phyloP scores from a whole-genome alignment of 2,329 filamentous ascomycete species.

The Corynespora cassiicola region DNA sequence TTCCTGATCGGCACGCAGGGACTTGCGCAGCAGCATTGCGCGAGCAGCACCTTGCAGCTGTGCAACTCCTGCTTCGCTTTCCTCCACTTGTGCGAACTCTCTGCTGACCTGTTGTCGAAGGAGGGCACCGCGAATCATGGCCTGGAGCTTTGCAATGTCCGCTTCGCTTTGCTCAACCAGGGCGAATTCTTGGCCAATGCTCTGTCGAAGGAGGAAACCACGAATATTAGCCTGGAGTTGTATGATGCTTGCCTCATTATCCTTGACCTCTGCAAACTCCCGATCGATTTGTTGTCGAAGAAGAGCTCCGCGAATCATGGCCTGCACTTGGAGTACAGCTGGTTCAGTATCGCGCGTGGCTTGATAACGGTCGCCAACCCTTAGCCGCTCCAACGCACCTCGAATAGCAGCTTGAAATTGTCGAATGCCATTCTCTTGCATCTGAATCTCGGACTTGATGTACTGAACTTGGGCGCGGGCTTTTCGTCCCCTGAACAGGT shows the following conservation, averaged over 20 bases:
- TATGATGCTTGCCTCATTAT: constrained; percentile 59
- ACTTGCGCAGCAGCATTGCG: constrained; percentile 49
- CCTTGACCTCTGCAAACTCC: constrained; percentile 37
- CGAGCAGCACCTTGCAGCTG: constrained; percentile 50
- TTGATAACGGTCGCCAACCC: constrained; percentile 61
- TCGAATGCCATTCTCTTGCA: constrained; percentile 53
- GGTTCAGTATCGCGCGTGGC: constrained; percentile 69
- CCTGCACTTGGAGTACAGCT: constrained; percentile 60
- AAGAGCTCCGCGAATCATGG: constrained; percentile 70
- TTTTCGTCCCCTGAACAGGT: constrained; percentile 73
- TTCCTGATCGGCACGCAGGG: constrained; percentile 41
- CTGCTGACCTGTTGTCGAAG: constrained; percentile 59
- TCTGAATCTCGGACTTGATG: constrained; percentile 55
- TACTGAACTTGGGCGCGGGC: constrained; percentile 53
- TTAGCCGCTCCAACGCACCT: constrained; percentile 52
- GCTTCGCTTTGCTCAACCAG: too few species aligned
- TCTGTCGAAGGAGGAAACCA: constrained; percentile 43
- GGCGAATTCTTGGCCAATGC: constrained; percentile 36
- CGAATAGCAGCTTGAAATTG: constrained; percentile 65
- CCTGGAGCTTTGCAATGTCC: constrained; percentile 46
- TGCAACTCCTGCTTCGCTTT: constrained; percentile 16
- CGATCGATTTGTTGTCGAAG: constrained; percentile 62
- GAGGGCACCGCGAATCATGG: constrained; percentile 66
- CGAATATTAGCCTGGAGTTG: constrained; percentile 44
- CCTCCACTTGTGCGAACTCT: constrained; percentile 13